Conservation (phyloP, 768 basidiomycete genomes). For the Dioszegia aurantiaca region DNA sequence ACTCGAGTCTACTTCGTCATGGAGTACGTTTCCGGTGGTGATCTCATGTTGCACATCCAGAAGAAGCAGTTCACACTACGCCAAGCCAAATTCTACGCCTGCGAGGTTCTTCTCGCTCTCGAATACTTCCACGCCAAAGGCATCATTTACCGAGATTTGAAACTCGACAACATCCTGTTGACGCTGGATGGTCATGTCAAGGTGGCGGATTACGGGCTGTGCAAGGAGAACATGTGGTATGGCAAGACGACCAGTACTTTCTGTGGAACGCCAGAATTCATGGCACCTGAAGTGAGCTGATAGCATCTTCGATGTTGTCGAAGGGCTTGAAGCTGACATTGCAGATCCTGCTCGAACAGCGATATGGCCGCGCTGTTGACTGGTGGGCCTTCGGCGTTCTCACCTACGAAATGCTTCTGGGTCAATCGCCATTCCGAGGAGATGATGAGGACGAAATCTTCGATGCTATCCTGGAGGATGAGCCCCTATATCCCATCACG, state of each 20-base stretch:
- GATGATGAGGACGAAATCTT: constrained; percentile 99
- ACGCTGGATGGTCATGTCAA: constrained; percentile 97
- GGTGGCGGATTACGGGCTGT: constrained; percentile 97
- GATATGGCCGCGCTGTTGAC: constrained; percentile 96
- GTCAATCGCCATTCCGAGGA: constrained; percentile 98
- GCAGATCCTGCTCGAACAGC: constrained; percentile 97
- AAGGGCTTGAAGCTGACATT: constrained; percentile 10
- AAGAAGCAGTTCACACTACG: constrained; percentile 97
- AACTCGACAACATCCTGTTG: constrained; percentile 94
- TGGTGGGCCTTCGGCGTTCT: constrained; percentile 99
- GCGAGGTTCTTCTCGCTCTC: constrained; percentile 88
- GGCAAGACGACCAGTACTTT: constrained; percentile 96
- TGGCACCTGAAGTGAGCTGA: constrained; percentile 87
- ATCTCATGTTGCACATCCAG: constrained; percentile 99
- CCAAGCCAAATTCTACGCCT: constrained; percentile 98
- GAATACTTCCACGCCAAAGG: constrained; percentile 98
- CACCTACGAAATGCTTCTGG: constrained; percentile 97
- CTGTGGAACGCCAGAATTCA: constrained; percentile 98
- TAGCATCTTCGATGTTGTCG: background rate
- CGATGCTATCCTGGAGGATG: constrained; percentile 97
- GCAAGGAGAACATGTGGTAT: constrained; percentile 98
- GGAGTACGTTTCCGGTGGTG: constrained; percentile 99
- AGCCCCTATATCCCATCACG: constrained; percentile 96
- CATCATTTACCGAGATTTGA: constrained; percentile 98
- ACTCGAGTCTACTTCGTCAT: constrained; percentile 99